A percentile compares a stretch with the other conserved stretches of the same genome.
phyloP scores from a whole-genome alignment of 306 rosid species.

The Quercus agrifolia region DNA sequence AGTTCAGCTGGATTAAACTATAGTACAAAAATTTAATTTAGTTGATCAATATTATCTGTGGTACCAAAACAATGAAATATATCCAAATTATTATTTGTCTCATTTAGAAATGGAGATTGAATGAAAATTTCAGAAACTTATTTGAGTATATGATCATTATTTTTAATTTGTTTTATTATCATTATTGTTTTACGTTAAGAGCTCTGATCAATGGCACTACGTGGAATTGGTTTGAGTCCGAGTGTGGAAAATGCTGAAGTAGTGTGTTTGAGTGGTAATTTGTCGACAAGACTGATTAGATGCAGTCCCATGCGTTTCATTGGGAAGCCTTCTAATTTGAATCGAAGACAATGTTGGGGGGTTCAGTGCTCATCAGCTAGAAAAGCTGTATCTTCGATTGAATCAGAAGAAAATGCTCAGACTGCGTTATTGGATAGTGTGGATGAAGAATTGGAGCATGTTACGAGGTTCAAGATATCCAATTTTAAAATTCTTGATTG shows the following conservation, averaged over 20 bases:
- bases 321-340: slow-evolving; percentile 26
- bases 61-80: background rate
- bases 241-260: slow-evolving; percentile 39
- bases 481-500: slow-evolving; percentile 63
- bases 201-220: slow-evolving; percentile 61
- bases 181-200: slow-evolving; percentile 9
- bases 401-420: slow-evolving; percentile 37
- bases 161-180: background rate
- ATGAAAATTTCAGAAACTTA: background rate
- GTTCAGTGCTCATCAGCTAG: slow-evolving; percentile 45
- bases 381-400: slow-evolving; percentile 44
- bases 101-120: background rate
- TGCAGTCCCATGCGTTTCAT: slow-evolving; percentile 37
- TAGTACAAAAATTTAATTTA: background rate
- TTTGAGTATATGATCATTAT: background rate
- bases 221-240: slow-evolving; percentile 47
- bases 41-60: background rate
- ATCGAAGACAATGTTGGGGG: slow-evolving; percentile 30
- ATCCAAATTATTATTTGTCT: background rate
- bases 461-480: slow-evolving; percentile 70
- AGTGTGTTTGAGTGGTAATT: slow-evolving; percentile 43
- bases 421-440: slow-evolving; percentile 27
- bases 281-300: slow-evolving; percentile 54
- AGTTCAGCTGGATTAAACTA: background rate
- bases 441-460: slow-evolving; percentile 87